Evolutionary conservation across 148 eudicot genomes (phyloP).

Genomic region (Silene latifolia): DNA sequence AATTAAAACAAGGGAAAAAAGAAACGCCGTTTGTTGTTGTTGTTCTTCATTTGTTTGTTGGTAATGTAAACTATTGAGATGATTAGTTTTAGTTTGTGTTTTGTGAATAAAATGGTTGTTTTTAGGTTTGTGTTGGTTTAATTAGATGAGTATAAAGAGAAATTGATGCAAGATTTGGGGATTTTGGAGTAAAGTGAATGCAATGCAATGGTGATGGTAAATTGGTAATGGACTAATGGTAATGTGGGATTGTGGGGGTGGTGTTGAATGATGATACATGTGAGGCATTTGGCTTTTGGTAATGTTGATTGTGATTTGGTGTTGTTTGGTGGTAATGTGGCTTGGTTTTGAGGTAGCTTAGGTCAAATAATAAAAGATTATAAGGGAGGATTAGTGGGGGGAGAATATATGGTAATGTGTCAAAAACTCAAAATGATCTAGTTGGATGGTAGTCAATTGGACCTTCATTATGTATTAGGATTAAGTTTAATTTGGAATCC

Average conservation of each 20-base stretch:
- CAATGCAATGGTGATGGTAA: background rate
- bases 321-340: background rate
- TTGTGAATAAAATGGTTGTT: background rate
- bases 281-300: background rate
- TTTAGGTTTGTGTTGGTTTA: background rate
- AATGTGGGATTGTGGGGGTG: background rate
- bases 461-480: too few relatives aligned
- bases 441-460: too few relatives aligned
- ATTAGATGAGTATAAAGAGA: too few relatives aligned
- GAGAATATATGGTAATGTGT: background rate
- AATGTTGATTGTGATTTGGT: too few relatives aligned
- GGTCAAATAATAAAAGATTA: background rate
- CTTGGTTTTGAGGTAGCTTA: background rate
- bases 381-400: background rate
- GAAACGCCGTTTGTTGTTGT: slow-evolving; percentile 1
- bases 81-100: background rate
- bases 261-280: background rate
- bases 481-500: too few relatives aligned
- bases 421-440: too few relatives aligned
- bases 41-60: background rate
- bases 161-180: too few relatives aligned
- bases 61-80: background rate
- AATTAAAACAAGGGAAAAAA: background rate
- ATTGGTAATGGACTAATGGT: too few relatives aligned
- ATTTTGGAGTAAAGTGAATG: background rate